Evolutionary conservation across 2,329 filamentous ascomycete species (phyloP), one percentile per base, ranked within the genome.

Genomic region (Paraconiothyrium brasiliense): DNA sequence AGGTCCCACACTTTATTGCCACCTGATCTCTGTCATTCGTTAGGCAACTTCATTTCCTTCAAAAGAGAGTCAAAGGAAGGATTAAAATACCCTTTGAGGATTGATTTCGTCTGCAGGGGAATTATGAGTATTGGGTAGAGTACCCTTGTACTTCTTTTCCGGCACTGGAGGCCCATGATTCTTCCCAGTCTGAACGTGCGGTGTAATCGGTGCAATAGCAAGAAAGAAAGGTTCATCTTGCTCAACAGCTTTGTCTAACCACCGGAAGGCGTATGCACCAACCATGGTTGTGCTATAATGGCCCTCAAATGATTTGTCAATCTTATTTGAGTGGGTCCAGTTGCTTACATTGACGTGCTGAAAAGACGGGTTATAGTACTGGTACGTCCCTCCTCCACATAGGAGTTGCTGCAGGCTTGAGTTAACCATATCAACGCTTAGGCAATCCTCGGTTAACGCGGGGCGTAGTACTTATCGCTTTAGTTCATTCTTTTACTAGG

Each of bases 61-160:
- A 16, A 22, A n/a, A 24, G 6, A 35, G 20, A 9, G 11, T 11
- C 16, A 8, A 24, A n/a, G 10, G 7, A 43, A 24, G 34, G 35
- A 6, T 4, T 30, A 24, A 59, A 4, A n/a, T 37, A 59, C 75
- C 63, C 81, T 76, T 2, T 86, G 81, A 0, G 89, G 89, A 67
- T 92, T 92, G 76, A 92, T 92, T 72, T 88, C 86, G 0, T 81
- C 77, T 0, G 84, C 87, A 14, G 89, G 81, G 0, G 90, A 89
- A 0, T 91, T 84, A 39, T 80, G 84, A 0, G 81, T 83, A 37
- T 85, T 82, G 4, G 83, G 74, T 72, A 92, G 92, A 0, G 91
- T 80, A 69, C 89, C 76, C 44, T 81, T 79, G 65, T 92, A 89
- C 44, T 89, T 81, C 30, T 86, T 78, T 0, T 87, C 83, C 0